phyloP scores from a whole-genome alignment of 176 grass and related monocot genomes.

The Musa beccarii region DNA sequence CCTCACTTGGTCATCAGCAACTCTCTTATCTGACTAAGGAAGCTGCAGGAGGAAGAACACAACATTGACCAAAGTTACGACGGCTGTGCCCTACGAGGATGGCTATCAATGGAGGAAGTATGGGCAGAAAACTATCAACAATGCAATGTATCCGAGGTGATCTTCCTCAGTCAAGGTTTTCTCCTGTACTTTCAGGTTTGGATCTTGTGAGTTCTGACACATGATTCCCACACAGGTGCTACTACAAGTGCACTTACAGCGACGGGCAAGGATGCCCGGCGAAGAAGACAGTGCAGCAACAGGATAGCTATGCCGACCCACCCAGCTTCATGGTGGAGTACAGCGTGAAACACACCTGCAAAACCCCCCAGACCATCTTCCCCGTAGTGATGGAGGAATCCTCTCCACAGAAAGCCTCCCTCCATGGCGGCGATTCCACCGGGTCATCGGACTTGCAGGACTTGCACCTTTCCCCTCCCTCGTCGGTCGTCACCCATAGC shows the following conservation, averaged over 20 bases:
- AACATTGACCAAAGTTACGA: constrained; percentile 43
- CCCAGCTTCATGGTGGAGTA: too few species aligned
- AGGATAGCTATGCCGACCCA: too few species aligned
- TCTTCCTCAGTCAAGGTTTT: not conserved
- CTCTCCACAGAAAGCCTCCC: not conserved
- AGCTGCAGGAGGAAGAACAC: constrained; percentile 34
- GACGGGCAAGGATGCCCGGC: too few species aligned
- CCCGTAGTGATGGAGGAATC: not conserved
- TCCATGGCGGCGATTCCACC: too few species aligned
- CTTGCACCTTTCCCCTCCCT: not conserved
- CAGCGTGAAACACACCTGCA: too few species aligned
- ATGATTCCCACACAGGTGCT: not conserved
- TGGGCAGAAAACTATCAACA: constrained; percentile 76
- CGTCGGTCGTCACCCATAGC: not conserved
- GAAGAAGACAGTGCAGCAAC: too few species aligned
- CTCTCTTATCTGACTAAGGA: too few species aligned
- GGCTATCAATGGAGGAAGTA: constrained; percentile 92
- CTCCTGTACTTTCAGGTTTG: not conserved
- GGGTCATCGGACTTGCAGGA: too few species aligned
- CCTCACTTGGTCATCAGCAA: too few species aligned
- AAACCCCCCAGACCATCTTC: too few species aligned
- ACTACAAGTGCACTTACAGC: too few species aligned
- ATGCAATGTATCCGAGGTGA: constrained; percentile 57
- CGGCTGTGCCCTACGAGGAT: constrained; percentile 51
- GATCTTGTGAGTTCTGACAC: not conserved